A percentile compares a stretch with the other conserved stretches of the same genome.
Conservation (phyloP, 306 rosid species). For the Lablab purpureus region DNA sequence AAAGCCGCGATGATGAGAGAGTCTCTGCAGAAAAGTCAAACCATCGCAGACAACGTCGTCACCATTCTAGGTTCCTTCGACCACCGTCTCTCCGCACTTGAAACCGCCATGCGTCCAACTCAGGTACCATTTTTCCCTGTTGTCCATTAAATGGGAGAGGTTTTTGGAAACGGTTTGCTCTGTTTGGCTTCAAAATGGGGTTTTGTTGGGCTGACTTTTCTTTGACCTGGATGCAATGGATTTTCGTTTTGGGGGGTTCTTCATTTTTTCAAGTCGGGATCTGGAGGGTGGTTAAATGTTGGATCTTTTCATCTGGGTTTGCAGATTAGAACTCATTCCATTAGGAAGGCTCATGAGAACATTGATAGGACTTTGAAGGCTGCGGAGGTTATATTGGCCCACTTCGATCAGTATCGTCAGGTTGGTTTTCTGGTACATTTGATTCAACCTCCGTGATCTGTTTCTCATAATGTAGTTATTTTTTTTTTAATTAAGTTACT, state of each 20-base stretch:
- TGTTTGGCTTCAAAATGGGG: conserved; percentile 7
- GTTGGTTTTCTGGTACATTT: conserved; percentile 52
- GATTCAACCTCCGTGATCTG: conserved; percentile 25
- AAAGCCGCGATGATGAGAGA: conserved; percentile 85
- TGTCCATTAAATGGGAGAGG: background rate
- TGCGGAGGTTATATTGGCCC: conserved; percentile 85
- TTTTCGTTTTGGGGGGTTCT: conserved; percentile 19
- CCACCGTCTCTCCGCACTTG: conserved; percentile 97
- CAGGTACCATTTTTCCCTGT: conserved; percentile 57
- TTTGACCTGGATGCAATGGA: conserved; percentile 42
- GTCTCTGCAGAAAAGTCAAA: conserved; percentile 89
- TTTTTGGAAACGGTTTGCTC: background rate
- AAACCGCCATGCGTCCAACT: conserved; percentile 99
- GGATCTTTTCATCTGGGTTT: conserved; percentile 49
- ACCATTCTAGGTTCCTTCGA: conserved; percentile 93
- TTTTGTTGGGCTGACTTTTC: conserved; percentile 48
- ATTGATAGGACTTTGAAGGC: conserved; percentile 90
- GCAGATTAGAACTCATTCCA: conserved; percentile 90
- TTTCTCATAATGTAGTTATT: conserved; percentile 26
- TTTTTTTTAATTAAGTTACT: background rate
- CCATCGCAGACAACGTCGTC: conserved; percentile 88
- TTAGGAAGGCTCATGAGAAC: conserved; percentile 95
- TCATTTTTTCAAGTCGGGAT: conserved; percentile 48
- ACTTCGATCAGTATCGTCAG: conserved; percentile 93
- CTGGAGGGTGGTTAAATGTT: conserved; percentile 43